phyloP scores from a whole-genome alignment of 148 eudicot genomes.

The Persicaria maculosa region DNA sequence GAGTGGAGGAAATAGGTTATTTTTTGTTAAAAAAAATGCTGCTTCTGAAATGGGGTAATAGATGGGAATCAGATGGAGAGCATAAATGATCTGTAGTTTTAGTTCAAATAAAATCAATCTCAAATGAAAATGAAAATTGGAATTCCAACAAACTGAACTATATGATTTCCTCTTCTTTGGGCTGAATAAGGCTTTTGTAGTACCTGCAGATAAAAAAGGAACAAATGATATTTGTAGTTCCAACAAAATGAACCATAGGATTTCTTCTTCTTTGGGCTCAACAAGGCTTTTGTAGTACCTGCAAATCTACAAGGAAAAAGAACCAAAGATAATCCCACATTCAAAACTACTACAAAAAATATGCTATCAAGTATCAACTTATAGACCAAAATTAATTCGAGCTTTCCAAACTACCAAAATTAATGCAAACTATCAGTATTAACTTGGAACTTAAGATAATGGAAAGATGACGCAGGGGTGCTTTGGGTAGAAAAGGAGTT shows the following conservation, averaged over 20 bases:
- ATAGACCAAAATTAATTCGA: too few species aligned
- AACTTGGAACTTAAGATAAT: background rate
- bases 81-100: background rate
- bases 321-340: too few species aligned
- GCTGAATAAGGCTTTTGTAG: background rate
- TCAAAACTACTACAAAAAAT: too few species aligned
- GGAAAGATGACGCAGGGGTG: background rate
- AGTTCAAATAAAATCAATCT: conserved; percentile 7
- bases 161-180: background rate
- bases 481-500: background rate
- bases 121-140: background rate
- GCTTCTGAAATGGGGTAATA: conserved; percentile 2
- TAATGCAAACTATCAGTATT: too few species aligned
- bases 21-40: background rate
- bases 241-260: too few species aligned
- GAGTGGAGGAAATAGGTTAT: background rate
- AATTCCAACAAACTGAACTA: background rate
- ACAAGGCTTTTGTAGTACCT: too few species aligned
- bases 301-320: too few species aligned
- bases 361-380: too few species aligned
- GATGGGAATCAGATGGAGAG: background rate
- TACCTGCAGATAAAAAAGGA: background rate
- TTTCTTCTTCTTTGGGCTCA: too few species aligned
- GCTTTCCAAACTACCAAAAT: too few species aligned
- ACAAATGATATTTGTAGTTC: too few species aligned